Conservation (phyloP, 2,329 filamentous ascomycete species). For the Reticulascus tulasneorum region DNA sequence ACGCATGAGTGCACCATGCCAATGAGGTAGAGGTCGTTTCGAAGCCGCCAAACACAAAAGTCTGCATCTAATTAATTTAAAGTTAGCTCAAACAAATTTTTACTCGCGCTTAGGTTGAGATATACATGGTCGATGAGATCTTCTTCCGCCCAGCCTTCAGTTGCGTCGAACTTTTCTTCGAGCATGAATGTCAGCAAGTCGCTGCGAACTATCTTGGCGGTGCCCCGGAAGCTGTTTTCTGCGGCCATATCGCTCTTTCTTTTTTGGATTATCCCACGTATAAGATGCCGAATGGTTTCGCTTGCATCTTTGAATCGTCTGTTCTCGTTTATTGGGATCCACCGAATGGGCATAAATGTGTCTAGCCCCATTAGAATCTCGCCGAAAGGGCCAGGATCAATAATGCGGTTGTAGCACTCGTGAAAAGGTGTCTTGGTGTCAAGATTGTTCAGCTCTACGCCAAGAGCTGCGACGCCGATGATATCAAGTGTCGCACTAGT, state of each 20-base stretch:
- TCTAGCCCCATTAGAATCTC: constrained; percentile 23
- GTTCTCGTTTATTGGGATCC: constrained; percentile 32
- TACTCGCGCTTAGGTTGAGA: no score
- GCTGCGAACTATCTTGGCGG: constrained; percentile 17
- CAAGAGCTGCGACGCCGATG: constrained; percentile 28
- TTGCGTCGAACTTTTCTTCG: constrained; percentile 20
- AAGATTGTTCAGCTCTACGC: constrained; percentile 28
- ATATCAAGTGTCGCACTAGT: constrained; percentile 30
- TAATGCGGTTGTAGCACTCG: constrained; percentile 22
- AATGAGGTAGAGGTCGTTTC: constrained; percentile 39
- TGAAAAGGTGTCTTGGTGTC: constrained; percentile 18
- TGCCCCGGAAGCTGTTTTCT: constrained; percentile 6
- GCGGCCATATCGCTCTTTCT: constrained; percentile 17
- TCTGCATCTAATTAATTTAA: no score
- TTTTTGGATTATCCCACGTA: constrained; percentile 21
- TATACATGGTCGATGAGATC: constrained; percentile 34
- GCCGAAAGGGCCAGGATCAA: constrained; percentile 18
- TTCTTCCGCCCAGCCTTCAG: constrained; percentile 16
- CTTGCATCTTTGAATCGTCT: constrained; percentile 28
- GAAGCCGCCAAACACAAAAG: constrained; percentile 39
- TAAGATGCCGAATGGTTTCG: constrained; percentile 21
- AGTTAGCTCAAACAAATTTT: no score
- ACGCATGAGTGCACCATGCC: constrained; percentile 35
- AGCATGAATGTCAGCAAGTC: constrained; percentile 29
- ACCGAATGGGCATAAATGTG: constrained; percentile 27